A percentile compares a stretch with the other conserved stretches of the same genome.
phyloP scores from a whole-genome alignment of 1,284 basidiomycete species.

The Malassezia globosa region DNA sequence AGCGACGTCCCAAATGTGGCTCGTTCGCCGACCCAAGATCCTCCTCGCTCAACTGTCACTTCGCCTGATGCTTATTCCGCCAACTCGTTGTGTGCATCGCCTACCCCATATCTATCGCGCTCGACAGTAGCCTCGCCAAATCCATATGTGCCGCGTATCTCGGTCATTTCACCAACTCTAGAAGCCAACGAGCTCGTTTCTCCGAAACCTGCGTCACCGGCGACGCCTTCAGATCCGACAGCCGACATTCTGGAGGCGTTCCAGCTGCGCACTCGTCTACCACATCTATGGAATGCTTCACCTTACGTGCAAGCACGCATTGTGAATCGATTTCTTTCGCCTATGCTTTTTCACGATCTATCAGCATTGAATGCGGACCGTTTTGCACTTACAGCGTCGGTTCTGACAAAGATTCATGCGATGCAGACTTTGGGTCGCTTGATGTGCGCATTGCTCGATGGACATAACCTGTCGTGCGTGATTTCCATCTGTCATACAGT shows the following conservation, averaged over 20 bases:
- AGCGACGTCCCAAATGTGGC: neutral
- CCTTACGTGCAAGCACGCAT: constrained; percentile 26
- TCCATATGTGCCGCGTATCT: neutral
- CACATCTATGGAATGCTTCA: constrained; percentile 31
- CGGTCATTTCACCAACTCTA: too few species aligned
- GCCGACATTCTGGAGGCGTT: neutral
- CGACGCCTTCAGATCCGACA: neutral
- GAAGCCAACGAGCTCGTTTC: neutral
- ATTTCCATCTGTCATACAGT: constrained; percentile 11
- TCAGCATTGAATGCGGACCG: neutral
- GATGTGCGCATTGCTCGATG: constrained; percentile 13
- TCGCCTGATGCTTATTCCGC: neutral
- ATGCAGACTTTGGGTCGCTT: constrained; percentile 1
- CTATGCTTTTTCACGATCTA: neutral
- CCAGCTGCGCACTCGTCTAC: constrained; percentile 7
- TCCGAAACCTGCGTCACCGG: neutral
- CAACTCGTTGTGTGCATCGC: neutral
- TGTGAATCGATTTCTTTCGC: neutral
- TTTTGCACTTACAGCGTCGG: constrained; percentile 1
- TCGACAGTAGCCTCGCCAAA: neutral
- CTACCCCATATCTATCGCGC: neutral
- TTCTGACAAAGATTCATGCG: constrained; percentile 6
- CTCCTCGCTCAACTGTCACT: neutral
- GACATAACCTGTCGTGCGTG: constrained; percentile 10
- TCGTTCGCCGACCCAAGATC: neutral